Evolutionary conservation across 352 stramenopile genomes (phyloP), one percentile per base, ranked within the genome.

Genomic region (Globisporangium lucens): DNA sequence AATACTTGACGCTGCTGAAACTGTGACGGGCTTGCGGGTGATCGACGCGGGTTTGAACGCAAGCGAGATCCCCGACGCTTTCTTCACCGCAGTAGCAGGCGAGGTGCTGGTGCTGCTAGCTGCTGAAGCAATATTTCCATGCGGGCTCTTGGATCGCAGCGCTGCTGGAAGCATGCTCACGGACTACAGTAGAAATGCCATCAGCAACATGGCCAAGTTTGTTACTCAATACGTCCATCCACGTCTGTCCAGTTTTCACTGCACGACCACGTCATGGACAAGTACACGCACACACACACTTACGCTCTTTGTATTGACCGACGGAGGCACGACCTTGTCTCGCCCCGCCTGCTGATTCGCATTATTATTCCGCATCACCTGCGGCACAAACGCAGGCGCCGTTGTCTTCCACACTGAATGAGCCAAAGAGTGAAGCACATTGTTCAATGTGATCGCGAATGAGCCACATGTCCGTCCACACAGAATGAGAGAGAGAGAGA

Each of bases 21-120:
- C 4, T 12, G 36, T 7, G 20, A n/a, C 17, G 4, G 66, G n/a
- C 43, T 79, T 88, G 55, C 75, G 82, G 5, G 65, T 74, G 46
- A 94, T 57, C 0, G 82, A 89, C 30, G 79, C 76, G 5, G 86
- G 83, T 13, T 75, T 81, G 49, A 92, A 92, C 17, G 79, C 78
- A 12, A 90, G 56, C 38, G 82, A 82, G 38, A 91, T 68, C 20
- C 72, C 63, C 0, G 66, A 61, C 6, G 61, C 49, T 36, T 74
- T 77, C 22, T 57, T 67, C 7, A 43, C 43, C 27, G 17, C 29
- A 46, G 55, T 15, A 29, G 60, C 17, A 20, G 46, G 51, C 36
- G 46, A 61, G 6, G 56, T 20, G n/a, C 10, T 43, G 30, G 3
- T 57, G 38, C 9, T 59, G 38, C 10, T 53, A 6, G 2, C 29